phyloP scores from a whole-genome alignment of 305 asterid genomes.

The Striga hermonthica region DNA sequence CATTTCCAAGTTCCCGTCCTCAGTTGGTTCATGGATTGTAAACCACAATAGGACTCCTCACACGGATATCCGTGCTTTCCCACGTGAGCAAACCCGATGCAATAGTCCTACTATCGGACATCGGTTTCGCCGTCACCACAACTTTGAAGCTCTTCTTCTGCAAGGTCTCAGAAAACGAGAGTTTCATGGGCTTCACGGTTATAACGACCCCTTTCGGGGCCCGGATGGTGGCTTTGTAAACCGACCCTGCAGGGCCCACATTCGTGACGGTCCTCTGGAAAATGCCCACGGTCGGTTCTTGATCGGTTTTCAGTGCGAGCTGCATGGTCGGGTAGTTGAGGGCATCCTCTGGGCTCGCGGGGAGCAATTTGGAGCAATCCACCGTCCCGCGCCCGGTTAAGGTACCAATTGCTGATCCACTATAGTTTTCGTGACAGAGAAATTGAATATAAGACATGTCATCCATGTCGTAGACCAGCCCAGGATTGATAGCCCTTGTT shows the following conservation, averaged over 20 bases:
- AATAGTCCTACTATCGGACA: conserved; percentile 32
- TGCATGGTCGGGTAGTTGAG: conserved; percentile 89
- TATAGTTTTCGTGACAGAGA: conserved; percentile 69
- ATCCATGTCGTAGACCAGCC: conserved; percentile 77
- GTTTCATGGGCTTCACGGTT: conserved; percentile 51
- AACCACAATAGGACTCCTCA: conserved; percentile 72
- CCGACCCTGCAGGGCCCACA: conserved; percentile 2
- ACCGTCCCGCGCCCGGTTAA: conserved; percentile 42
- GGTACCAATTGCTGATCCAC: conserved; percentile 46
- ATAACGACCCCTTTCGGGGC: conserved; percentile 74
- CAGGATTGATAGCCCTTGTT: conserved; percentile 59
- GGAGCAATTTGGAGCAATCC: conserved; percentile 68
- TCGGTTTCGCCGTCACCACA: conserved; percentile 66
- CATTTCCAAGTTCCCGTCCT: background rate
- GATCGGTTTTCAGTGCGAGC: conserved; percentile 48
- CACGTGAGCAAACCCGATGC: conserved; percentile 67
- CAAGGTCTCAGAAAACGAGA: conserved; percentile 44
- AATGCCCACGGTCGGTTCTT: conserved; percentile 49
- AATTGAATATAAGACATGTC: conserved; percentile 68
- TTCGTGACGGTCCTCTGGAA: background rate
- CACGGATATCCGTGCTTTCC: conserved; percentile 49
- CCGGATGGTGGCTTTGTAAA: conserved; percentile 44
- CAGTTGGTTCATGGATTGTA: conserved; percentile 29
- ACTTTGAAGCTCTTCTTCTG: conserved; percentile 68
- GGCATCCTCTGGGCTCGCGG: conserved; percentile 62